Conservation (phyloP, 441 rosid genomes). For the Corymbia citriodora region DNA sequence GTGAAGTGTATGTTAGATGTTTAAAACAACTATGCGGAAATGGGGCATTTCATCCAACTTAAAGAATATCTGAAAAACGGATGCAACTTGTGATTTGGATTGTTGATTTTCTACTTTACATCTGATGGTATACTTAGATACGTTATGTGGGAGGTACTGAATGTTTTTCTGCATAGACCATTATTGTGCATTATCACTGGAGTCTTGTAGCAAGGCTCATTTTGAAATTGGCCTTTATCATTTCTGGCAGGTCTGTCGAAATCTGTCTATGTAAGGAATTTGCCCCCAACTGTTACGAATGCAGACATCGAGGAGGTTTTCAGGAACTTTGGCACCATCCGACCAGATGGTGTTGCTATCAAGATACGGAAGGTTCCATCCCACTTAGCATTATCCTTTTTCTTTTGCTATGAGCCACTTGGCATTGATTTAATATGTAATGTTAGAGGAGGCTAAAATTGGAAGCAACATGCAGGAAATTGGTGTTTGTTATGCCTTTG, state of each 20-base stretch:
- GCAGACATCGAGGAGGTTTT: slow-evolving; percentile 68
- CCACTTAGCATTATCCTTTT: background rate
- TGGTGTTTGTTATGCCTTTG: slow-evolving; percentile 78
- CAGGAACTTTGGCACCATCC: slow-evolving; percentile 59
- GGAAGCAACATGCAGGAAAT: slow-evolving; percentile 32
- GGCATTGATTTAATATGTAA: background rate
- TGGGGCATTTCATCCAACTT: background rate
- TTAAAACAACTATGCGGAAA: background rate
- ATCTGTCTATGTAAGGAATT: slow-evolving; percentile 71
- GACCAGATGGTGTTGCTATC: slow-evolving; percentile 67
- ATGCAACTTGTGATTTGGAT: background rate
- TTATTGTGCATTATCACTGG: background rate
- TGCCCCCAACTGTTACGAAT: slow-evolving; percentile 56
- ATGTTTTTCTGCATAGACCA: background rate
- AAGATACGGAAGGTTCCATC: slow-evolving; percentile 51
- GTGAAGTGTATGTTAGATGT: background rate
- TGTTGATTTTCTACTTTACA: background rate
- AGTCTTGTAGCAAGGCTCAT: background rate
- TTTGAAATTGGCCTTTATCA: background rate
- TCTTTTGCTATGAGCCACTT: background rate
- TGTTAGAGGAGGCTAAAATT: slow-evolving; percentile 12
- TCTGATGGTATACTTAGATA: background rate
- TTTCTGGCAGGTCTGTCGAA: slow-evolving; percentile 45
- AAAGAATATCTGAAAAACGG: background rate
- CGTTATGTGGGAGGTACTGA: background rate